Evolutionary conservation across 768 basidiomycete species (phyloP), one percentile per base, ranked within the genome.

Genomic region (Phylloporus rhodoxanthus): DNA sequence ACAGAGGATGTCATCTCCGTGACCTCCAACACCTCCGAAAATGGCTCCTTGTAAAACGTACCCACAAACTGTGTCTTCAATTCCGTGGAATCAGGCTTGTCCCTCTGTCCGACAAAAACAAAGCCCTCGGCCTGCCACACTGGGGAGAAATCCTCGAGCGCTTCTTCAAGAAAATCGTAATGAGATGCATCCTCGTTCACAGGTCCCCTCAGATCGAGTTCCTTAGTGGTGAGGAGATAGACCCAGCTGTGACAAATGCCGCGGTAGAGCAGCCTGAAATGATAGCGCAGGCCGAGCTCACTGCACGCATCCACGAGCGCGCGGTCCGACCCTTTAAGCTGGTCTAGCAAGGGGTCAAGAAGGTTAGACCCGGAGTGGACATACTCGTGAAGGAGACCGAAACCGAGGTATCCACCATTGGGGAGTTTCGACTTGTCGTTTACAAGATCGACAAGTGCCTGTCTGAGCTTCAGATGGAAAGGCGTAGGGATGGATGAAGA

Each of bases 1-100:
- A 56, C 36, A 2, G 55, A 47, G 1, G 51, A 57, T 8, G 34
- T 44, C 56, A 53, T 57, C 19, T 1, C 21, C 13, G 56, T 57
- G 19, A 56, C 28, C 41, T 52, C 44, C 28, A 56, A 15, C 30
- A 57, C 43, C 30, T 57, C 38, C 3, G 30, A 50, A 19, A 50
- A 2, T 2, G 51, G 56, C 7, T 19, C 19, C 43, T 20, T 48
- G 29, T 37, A 50, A 45, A 45, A 47, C 2, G 8, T 6, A 1
- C 21, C 6, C 32, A 15, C 15, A 9, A 41, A n/a, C 15, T 41
- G 2, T 33, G 14, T 17, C 33, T 34, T 19, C 34, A 15, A 11
- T 36, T 36, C 17, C 2, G 33, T 17, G 8, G 7, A n/a, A 17
- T 36, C 34, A 36, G 34, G 8, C 34, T 17, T 34, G n/a, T 34